Evolutionary conservation across 2,329 filamentous ascomycete genomes (phyloP).

Genomic region (Colletotrichum viniferum): DNA sequence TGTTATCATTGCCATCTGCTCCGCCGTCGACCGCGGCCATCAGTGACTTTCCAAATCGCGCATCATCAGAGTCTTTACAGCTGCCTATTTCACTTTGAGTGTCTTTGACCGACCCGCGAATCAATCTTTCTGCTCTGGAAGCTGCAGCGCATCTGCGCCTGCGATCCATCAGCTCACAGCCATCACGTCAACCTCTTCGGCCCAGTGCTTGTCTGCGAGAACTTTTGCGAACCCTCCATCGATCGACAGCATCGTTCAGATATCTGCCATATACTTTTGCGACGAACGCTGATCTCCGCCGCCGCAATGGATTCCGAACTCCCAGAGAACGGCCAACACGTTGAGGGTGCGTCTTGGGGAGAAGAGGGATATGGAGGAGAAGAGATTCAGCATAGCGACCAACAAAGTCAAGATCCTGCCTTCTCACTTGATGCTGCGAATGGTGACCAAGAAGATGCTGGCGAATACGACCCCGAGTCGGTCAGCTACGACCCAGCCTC

Average conservation of each 20-base stretch:
- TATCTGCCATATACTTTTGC: neutral
- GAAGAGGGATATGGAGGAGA: conserved; percentile 59
- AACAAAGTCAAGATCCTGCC: conserved; percentile 54
- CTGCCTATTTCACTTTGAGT: neutral
- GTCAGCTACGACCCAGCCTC: conserved; percentile 55
- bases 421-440: conserved; percentile 47
- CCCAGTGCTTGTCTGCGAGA: neutral
- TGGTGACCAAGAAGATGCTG: conserved; percentile 46
- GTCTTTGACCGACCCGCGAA: neutral
- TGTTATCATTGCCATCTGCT: neutral
- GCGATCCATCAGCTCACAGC: neutral
- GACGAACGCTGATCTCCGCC: neutral
- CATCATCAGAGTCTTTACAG: neutral
- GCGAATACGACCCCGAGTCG: conserved; percentile 56
- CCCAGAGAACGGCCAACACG: conserved; percentile 24
- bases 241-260: neutral
- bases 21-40: neutral
- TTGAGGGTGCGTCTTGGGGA: conserved; percentile 52
- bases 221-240: neutral
- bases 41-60: neutral
- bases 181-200: neutral
- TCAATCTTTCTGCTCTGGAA: neutral
- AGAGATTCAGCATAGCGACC: conserved; percentile 59
- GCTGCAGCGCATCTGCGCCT: conserved; percentile 8
- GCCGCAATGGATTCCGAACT: conserved; percentile 20